Conservation (phyloP, 257 asterid species). For the Nicotiana otophora region DNA sequence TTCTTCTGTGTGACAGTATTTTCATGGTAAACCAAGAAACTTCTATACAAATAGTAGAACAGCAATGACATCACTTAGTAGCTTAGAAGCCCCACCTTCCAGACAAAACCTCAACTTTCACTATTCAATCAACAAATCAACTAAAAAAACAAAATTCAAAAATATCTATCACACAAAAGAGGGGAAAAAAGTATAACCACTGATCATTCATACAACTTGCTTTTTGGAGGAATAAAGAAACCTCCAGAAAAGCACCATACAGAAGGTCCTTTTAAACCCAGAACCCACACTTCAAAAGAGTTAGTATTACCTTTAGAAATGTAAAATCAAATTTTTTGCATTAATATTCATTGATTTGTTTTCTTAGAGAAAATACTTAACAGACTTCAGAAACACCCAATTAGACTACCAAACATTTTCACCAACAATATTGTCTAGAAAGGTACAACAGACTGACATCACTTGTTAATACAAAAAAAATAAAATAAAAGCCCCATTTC, state of each 20-base stretch:
- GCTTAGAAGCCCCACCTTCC: no score
- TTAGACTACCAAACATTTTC: neutral
- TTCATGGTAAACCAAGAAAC: neutral
- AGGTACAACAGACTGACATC: neutral
- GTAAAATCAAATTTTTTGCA: neutral
- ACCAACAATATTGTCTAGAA: neutral
- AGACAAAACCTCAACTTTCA: neutral
- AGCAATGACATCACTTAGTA: no score
- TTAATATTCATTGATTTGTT: neutral
- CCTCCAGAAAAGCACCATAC: neutral
- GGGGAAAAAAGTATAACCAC: neutral
- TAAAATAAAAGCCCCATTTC: neutral
- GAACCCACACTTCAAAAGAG: neutral
- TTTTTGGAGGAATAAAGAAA: neutral
- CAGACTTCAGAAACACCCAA: neutral
- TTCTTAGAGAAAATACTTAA: neutral
- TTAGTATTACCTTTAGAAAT: neutral
- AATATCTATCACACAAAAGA: neutral
- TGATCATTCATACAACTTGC: neutral
- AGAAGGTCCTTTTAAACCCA: neutral
- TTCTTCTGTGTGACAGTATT: neutral
- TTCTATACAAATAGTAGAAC: neutral
- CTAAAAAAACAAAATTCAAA: neutral
- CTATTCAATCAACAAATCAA: neutral
- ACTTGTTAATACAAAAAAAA: no score